A percentile compares a stretch with the other conserved stretches of the same genome.
phyloP scores from a whole-genome alignment of 1,139 yeast genomes.

The Tardiomyces depauwii region DNA sequence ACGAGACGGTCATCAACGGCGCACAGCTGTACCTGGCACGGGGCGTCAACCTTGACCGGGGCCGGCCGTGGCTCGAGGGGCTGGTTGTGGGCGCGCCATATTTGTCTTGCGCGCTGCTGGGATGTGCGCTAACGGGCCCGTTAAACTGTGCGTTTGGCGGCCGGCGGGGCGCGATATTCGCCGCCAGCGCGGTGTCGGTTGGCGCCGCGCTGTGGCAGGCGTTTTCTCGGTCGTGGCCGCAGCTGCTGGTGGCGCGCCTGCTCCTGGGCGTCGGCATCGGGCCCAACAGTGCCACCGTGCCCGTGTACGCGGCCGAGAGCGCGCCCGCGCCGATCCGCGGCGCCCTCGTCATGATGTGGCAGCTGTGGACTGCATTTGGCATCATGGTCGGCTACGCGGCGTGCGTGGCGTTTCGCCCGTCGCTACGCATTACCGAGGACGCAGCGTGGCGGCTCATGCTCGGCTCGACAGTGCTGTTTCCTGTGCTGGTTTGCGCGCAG shows the following conservation, averaged over 20 bases:
- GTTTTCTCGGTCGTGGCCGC: conserved; percentile 61
- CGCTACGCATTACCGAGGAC: conserved; percentile 35
- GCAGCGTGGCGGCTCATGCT: conserved; percentile 76
- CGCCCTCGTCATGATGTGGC: conserved; percentile 81
- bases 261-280: conserved; percentile 72
- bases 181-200: conserved; percentile 55
- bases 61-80: conserved; percentile 63
- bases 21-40: conserved; percentile 60
- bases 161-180: conserved; percentile 63
- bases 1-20: conserved; percentile 79
- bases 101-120: conserved; percentile 55
- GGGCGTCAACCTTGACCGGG: conserved; percentile 35
- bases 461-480: conserved; percentile 35
- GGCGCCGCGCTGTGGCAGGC: conserved; percentile 71
- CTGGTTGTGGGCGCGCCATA: conserved; percentile 76
- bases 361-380: conserved; percentile 80
- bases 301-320: conserved; percentile 74
- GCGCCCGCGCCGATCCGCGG: conserved; percentile 71
- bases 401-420: conserved; percentile 47
- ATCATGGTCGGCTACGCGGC: conserved; percentile 73
- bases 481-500: conserved; percentile 2
- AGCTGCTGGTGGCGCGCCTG: conserved; percentile 62
- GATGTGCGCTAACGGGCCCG: conserved; percentile 67
- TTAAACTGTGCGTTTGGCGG: conserved; percentile 48
- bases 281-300: conserved; percentile 70